Conservation (phyloP, 1,139 yeast species). For the Nakaseomyces delphensis region DNA sequence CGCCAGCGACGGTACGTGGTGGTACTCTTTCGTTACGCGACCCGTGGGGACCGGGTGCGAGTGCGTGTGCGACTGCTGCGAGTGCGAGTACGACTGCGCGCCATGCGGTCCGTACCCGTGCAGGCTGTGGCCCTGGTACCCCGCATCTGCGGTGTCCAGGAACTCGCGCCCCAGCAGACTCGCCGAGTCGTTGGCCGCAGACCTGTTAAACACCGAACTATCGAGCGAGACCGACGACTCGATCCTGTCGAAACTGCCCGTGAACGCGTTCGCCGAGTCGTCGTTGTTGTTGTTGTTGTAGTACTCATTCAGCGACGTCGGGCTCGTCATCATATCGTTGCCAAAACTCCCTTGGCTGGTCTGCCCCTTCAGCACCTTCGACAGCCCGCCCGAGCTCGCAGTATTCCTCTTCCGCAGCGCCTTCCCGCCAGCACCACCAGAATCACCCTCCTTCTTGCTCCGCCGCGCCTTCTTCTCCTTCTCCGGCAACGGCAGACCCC, state of each 20-base stretch:
- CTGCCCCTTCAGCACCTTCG: constrained; percentile 2
- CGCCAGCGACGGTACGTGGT: constrained; percentile 24
- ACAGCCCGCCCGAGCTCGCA: background rate
- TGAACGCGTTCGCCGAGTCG: constrained; percentile 1
- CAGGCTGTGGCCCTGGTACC: background rate
- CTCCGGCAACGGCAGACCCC: constrained; percentile 25
- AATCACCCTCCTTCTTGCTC: background rate
- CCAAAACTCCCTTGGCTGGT: background rate
- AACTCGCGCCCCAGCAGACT: constrained; percentile 10
- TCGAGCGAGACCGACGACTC: constrained; percentile 16
- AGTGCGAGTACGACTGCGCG: constrained; percentile 7
- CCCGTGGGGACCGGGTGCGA: constrained; percentile 13
- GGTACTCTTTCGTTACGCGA: constrained; percentile 27
- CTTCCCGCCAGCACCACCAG: constrained; percentile 4
- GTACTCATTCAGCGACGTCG: constrained; percentile 1
- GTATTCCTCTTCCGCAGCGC: constrained; percentile 1
- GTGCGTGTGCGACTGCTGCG: constrained; percentile 9
- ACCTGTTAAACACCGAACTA: constrained; percentile 11
- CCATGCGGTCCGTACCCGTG: constrained; percentile 3
- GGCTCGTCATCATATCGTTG: background rate
- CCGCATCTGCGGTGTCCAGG: constrained; percentile 12
- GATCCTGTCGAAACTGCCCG: constrained; percentile 8
- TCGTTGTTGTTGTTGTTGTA: background rate
- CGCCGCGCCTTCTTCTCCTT: background rate
- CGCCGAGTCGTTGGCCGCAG: constrained; percentile 3